Evolutionary conservation across 208 protist species (phyloP).

Genomic region (Trichomonas gallinae): DNA sequence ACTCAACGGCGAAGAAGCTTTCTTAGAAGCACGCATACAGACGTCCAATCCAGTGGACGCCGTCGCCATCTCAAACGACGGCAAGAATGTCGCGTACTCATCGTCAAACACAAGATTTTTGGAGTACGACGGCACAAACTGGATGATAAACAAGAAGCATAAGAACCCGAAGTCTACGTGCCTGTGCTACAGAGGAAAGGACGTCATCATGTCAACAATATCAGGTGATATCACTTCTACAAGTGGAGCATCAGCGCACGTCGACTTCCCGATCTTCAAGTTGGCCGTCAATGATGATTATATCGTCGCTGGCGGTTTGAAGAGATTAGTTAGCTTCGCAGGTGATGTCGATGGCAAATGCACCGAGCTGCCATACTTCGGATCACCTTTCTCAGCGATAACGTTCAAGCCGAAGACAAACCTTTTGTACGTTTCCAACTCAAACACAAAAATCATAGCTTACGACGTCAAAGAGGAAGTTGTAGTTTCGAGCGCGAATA

Average conservation of each 20-base stretch:
- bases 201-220: neutral
- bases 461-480: neutral
- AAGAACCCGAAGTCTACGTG: neutral
- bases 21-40: neutral
- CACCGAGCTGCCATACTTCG: neutral
- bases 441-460: neutral
- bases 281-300: neutral
- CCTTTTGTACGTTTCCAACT: neutral
- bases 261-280: neutral
- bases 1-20: neutral
- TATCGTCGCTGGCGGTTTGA: neutral
- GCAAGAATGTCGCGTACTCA: neutral
- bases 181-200: no score
- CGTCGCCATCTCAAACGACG: neutral
- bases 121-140: neutral
- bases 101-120: neutral
- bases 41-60: neutral
- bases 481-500: neutral
- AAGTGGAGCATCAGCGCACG: neutral
- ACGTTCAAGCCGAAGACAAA: neutral
- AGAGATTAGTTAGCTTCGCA: neutral
- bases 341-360: neutral
- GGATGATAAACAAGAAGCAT: neutral
- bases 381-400: neutral
- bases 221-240: neutral